Evolutionary conservation across 1,284 basidiomycete species (phyloP), one percentile per base, ranked within the genome.

Genomic region (Ceratobasidium theobromae): DNA sequence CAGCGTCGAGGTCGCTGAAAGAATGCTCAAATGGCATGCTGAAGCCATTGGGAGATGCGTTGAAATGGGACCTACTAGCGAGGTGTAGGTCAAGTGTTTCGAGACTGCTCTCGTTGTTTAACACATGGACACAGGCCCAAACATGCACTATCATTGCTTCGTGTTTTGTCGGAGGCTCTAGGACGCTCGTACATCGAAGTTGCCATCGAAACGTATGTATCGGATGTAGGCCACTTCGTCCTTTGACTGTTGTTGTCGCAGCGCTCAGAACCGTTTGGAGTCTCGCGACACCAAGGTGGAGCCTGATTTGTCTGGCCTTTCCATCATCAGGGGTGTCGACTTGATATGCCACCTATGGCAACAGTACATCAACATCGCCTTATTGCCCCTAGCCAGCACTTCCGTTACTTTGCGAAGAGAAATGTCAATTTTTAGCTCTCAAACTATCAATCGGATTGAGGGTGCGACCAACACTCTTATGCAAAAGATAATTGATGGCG

Each of bases 321-420:
- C 77, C 0, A 83, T 91, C 18, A 79, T 99, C 67, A 84, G 83
- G 69, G 81, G 84, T 0, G 86, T 90, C n/a, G 95, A 97, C 76
- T 84, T 97, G 57, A 88, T 97, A 67, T 92, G 91, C 72, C 91
- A 97, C 74, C 83, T 99, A 2, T 98, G 95, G 95, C 97, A 99
- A 75, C 91, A 94, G 75, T 99, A 99, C 76, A 86, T 94, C 71
- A 89, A 89, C 51, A 92, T 93, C 16, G 96, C 95, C 0, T 77
- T 99, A 5, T 81, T 98, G 9, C 96, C 97, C 0, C 82, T 99
- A 3, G 89, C 94, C 0, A 88, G 87, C 66, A 86, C 87, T 5
- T 91, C 91, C 0, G 91, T 96, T 1, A 95, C 93, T 0, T 84
- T 90, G 35, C 85, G 97, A 45, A 85, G 96, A 28, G 97, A 99